Conservation (phyloP, 2,329 filamentous ascomycete species). For the Albophoma yamanashiensis region DNA sequence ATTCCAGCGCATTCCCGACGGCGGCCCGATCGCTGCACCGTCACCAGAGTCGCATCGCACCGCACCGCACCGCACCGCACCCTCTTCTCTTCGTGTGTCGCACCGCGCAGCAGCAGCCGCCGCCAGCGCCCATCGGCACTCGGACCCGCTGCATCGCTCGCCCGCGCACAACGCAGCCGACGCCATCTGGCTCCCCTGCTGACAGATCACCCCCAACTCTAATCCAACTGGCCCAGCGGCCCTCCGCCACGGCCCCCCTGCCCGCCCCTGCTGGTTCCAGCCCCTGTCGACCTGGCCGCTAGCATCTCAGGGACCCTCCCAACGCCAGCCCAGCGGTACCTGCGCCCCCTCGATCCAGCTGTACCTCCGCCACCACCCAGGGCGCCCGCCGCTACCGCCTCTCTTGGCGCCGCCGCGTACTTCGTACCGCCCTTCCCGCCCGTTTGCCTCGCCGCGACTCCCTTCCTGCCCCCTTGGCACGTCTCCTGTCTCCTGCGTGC, state of each 20-base stretch:
- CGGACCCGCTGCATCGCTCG: neutral
- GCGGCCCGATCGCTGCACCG: neutral
- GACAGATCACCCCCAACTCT: conserved; percentile 8
- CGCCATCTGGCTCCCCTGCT: conserved; percentile 2
- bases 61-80: neutral
- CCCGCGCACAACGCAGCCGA: neutral
- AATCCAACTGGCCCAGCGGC: neutral
- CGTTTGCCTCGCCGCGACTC: neutral
- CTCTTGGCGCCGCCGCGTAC: conserved; percentile 1
- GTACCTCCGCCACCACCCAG: conserved; percentile 2
- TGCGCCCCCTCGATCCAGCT: conserved; percentile 4
- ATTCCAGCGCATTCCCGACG: neutral
- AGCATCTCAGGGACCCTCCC: conserved; percentile 6
- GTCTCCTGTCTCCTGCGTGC: neutral
- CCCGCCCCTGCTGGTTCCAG: conserved; percentile 5
- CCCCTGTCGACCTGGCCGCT: conserved; percentile 13
- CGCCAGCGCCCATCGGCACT: neutral
- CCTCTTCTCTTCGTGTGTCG: no score
- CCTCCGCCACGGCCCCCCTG: neutral
- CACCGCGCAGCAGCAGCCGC: neutral
- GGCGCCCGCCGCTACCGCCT: conserved; percentile 1
- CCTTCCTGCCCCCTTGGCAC: neutral
- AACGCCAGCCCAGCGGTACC: conserved; percentile 1
- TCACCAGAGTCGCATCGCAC: neutral
- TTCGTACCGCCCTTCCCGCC: neutral